Conservation (phyloP, 164 flowering plant species). For the Tetrastigma voinierianum region DNA sequence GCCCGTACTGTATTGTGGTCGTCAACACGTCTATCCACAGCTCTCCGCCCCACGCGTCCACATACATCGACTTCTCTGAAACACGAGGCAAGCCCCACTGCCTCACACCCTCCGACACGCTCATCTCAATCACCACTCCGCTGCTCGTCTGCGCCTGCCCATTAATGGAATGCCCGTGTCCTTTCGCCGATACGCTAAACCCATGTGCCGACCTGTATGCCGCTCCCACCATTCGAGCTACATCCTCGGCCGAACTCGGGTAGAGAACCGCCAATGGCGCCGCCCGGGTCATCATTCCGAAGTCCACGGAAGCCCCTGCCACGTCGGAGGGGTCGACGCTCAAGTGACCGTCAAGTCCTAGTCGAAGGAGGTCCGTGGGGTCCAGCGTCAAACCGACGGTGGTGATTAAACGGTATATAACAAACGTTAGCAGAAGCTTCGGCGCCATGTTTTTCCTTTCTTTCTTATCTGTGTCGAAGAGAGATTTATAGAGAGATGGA, state of each 20-base stretch:
- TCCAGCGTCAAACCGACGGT: constrained; percentile 57
- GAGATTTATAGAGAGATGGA: neutral
- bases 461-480: neutral
- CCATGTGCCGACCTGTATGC: constrained; percentile 45
- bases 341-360: constrained; percentile 46
- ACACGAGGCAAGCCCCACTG: constrained; percentile 17
- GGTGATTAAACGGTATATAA: constrained; percentile 48
- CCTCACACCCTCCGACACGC: constrained; percentile 12
- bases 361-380: constrained; percentile 40
- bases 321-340: constrained; percentile 48
- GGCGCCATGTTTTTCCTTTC: constrained; percentile 25
- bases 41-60: constrained; percentile 96
- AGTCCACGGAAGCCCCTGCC: constrained; percentile 60
- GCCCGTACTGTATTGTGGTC: constrained; percentile 55
- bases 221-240: constrained; percentile 42
- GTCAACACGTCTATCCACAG: constrained; percentile 86
- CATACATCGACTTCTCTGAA: constrained; percentile 37
- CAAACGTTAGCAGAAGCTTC: constrained; percentile 40
- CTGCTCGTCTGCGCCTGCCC: constrained; percentile 76
- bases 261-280: constrained; percentile 68
- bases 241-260: constrained; percentile 63
- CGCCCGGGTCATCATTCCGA: constrained; percentile 43
- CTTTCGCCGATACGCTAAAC: constrained; percentile 73
- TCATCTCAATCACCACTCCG: constrained; percentile 81
- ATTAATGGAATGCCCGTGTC: constrained; percentile 92